Evolutionary conservation across 345 rosid species (phyloP).

Genomic region (Corymbia maculata): DNA sequence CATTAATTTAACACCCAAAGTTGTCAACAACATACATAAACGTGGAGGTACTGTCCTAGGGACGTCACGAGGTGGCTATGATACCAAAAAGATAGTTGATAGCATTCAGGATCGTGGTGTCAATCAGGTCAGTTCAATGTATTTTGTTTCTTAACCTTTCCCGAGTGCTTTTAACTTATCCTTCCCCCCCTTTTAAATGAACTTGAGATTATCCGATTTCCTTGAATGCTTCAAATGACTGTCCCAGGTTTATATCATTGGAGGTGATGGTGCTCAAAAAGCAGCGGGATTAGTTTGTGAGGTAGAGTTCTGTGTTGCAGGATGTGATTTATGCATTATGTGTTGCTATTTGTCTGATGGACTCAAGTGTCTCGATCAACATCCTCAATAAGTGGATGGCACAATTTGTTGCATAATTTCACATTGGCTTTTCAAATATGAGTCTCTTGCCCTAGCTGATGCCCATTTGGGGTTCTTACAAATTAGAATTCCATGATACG

Average conservation of each 20-base stretch:
- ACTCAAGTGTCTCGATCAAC: background rate
- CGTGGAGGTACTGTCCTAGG: conserved; percentile 37
- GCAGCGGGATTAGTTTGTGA: conserved; percentile 61
- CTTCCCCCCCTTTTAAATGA: background rate
- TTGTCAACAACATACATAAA: conserved; percentile 35
- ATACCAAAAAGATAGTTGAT: conserved; percentile 28
- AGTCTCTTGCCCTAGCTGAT: background rate
- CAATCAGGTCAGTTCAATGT: conserved; percentile 19
- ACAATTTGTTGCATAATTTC: background rate
- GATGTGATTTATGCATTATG: background rate
- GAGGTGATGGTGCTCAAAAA: conserved; percentile 84
- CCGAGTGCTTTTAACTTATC: background rate
- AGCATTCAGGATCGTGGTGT: conserved; percentile 37
- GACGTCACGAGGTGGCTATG: conserved; percentile 36
- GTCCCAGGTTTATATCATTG: conserved; percentile 65
- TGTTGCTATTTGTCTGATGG: background rate
- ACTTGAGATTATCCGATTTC: background rate
- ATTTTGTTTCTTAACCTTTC: background rate
- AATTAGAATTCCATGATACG: background rate
- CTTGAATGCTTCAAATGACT: background rate
- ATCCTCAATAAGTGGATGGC: background rate
- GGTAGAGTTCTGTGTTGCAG: conserved; percentile 22
- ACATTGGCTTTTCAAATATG: background rate
- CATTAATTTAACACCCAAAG: conserved; percentile 18
- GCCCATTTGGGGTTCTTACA: background rate